These are phyloP conservation scores for Hermanozyma aechmeae DNA, from an alignment of 805 yeast genomes.

Conservation along the genomic window DNA sequence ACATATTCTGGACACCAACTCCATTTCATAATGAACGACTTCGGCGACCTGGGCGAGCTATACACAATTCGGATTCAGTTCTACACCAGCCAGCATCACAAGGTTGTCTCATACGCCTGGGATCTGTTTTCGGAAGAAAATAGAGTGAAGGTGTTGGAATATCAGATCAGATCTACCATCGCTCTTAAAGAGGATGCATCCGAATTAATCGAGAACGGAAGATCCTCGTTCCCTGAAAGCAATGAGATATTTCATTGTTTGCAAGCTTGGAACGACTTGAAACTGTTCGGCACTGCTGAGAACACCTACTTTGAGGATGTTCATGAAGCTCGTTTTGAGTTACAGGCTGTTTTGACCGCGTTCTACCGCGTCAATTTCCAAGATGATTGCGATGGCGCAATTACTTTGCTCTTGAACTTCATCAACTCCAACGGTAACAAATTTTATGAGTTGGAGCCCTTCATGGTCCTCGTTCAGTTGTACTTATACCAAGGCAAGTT, in stretches of 20 bases:
- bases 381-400: conserved; percentile 29
- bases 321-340: conserved; percentile 22
- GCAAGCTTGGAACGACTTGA: conserved; percentile 34
- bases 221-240: conserved; percentile 21
- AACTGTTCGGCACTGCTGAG: conserved; percentile 33
- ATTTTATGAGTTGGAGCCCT: conserved; percentile 30
- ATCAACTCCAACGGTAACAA: conserved; percentile 10
- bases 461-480: conserved; percentile 30
- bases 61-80: conserved; percentile 50
- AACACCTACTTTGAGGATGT: conserved; percentile 34
- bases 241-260: conserved; percentile 27
- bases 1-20: too few species aligned
- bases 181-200: conserved; percentile 31
- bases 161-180: conserved; percentile 30
- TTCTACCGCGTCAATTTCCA: conserved; percentile 27
- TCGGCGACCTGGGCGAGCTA: conserved; percentile 39
- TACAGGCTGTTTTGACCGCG: conserved; percentile 33
- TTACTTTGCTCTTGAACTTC: conserved; percentile 19
- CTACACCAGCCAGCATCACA: conserved; percentile 48
- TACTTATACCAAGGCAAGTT: conserved; percentile 29
- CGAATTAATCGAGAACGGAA: conserved; percentile 26
- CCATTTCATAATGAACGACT: conserved; percentile 35
- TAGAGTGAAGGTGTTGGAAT: conserved; percentile 31
- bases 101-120: conserved; percentile 29
- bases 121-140: conserved; percentile 29